Conservation (phyloP, 768 basidiomycete genomes). For the Boletus eberwhitei region DNA sequence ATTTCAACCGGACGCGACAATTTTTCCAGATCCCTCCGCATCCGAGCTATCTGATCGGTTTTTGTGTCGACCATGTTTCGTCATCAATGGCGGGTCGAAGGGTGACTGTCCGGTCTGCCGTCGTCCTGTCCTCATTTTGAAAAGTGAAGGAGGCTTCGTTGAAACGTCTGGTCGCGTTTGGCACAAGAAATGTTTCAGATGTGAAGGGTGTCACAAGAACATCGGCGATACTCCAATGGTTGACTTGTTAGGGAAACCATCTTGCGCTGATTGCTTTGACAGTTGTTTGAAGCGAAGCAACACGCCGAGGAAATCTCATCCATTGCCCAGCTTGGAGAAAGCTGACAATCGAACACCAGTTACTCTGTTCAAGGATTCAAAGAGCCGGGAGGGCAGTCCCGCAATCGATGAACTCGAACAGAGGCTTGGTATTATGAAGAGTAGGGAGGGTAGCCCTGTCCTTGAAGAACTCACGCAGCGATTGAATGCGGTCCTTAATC, state of each 20-base stretch:
- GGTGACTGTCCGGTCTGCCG: constrained; percentile 67
- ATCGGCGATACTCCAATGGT: constrained; percentile 77
- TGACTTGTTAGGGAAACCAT: constrained; percentile 77
- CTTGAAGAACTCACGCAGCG: constrained; percentile 49
- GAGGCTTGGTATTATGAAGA: constrained; percentile 53
- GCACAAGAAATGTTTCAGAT: constrained; percentile 82
- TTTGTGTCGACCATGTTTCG: constrained; percentile 73
- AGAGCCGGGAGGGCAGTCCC: constrained; percentile 53
- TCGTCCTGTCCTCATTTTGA: constrained; percentile 70
- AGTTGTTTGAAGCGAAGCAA: constrained; percentile 58
- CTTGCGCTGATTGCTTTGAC: constrained; percentile 79
- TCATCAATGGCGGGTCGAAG: constrained; percentile 68
- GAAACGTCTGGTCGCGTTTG: constrained; percentile 68
- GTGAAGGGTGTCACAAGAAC: constrained; percentile 67
- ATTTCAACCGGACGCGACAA: constrained; percentile 81
- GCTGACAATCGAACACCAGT: constrained; percentile 41
- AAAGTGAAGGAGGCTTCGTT: constrained; percentile 74
- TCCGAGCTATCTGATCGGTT: constrained; percentile 43
- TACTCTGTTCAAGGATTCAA: constrained; percentile 40
- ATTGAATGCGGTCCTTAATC: constrained; percentile 39
- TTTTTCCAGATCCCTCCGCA: constrained; percentile 67
- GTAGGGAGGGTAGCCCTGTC: constrained; percentile 52
- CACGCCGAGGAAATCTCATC: constrained; percentile 39
- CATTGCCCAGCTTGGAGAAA: constrained; percentile 28
- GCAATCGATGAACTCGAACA: constrained; percentile 63